Conservation (phyloP, 768 basidiomycete species). For the Mycena galopus region DNA sequence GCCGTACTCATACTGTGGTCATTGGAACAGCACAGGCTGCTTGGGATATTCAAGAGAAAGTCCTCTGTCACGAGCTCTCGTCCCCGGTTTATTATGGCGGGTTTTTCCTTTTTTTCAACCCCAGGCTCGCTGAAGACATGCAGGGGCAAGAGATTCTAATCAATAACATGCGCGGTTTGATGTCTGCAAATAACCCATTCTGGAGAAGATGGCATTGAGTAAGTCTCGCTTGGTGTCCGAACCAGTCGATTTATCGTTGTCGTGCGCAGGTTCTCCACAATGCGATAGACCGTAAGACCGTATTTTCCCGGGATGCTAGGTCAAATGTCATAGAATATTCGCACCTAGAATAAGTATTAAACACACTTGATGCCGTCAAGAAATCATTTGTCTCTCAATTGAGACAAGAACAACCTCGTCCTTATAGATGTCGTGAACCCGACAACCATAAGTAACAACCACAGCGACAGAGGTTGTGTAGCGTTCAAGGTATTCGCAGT, state of each 20-base stretch:
- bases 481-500: slow-evolving; percentile 50
- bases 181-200: slow-evolving; percentile 57
- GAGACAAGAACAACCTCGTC: slow-evolving; percentile 58
- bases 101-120: slow-evolving; percentile 17
- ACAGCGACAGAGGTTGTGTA: slow-evolving; percentile 61
- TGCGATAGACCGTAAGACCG: too few species aligned
- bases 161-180: slow-evolving; percentile 58
- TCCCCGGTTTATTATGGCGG: slow-evolving; percentile 61
- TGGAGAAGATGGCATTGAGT: slow-evolving; percentile 67
- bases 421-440: slow-evolving; percentile 56
- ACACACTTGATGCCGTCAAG: slow-evolving; percentile 48
- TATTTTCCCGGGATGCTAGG: slow-evolving; percentile 62
- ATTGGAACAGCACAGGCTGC: too few species aligned
- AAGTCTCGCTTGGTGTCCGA: not conserved
- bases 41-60: slow-evolving; percentile 62
- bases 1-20: too few species aligned
- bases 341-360: not conserved
- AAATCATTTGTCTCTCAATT: slow-evolving; percentile 33
- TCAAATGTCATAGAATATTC: not conserved
- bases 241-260: not conserved
- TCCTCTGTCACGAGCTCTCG: slow-evolving; percentile 63
- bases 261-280: slow-evolving; percentile 63
- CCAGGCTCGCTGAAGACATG: not conserved
- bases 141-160: slow-evolving; percentile 61
- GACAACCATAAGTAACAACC: slow-evolving; percentile 57